A percentile compares a stretch with the other conserved stretches of the same genome.
These are phyloP conservation scores for Penicillium longicatenatum DNA, from an alignment of 495 filamentous ascomycete species.

Conservation along the genomic window DNA sequence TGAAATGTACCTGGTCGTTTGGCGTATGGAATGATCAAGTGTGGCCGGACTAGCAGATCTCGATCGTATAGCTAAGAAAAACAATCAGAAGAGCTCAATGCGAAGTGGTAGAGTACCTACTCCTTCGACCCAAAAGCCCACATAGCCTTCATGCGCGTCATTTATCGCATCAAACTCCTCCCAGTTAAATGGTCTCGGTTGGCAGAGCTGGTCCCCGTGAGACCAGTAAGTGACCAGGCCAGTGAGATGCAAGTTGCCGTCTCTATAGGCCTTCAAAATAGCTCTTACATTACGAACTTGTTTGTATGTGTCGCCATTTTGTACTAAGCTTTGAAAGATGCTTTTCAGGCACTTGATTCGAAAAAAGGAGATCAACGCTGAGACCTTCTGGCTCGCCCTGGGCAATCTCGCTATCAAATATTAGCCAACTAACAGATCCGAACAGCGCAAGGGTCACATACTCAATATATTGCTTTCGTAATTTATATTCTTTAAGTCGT, in stretches of 20 bases:
- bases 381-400: too few relatives aligned
- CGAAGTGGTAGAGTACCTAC: not conserved
- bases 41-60: not conserved
- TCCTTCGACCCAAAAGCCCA: conserved; percentile 7
- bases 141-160: not conserved
- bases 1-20: too few relatives aligned
- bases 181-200: conserved; percentile 1
- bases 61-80: not conserved
- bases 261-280: not conserved
- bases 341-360: too few relatives aligned
- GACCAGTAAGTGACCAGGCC: conserved; percentile 13
- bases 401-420: too few relatives aligned
- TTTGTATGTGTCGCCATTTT: too few relatives aligned
- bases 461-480: not conserved
- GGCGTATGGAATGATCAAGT: not conserved
- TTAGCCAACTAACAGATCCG: too few relatives aligned
- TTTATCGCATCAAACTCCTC: conserved; percentile 5
- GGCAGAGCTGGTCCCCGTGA: conserved; percentile 1
- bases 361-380: too few relatives aligned
- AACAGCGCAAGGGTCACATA: not conserved
- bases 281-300: not conserved
- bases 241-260: not conserved
- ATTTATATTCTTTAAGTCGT: not conserved
- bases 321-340: too few relatives aligned
- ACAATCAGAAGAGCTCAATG: too few relatives aligned